Conservation (phyloP, 73 alveolate species). For the Stentor roeselii region DNA sequence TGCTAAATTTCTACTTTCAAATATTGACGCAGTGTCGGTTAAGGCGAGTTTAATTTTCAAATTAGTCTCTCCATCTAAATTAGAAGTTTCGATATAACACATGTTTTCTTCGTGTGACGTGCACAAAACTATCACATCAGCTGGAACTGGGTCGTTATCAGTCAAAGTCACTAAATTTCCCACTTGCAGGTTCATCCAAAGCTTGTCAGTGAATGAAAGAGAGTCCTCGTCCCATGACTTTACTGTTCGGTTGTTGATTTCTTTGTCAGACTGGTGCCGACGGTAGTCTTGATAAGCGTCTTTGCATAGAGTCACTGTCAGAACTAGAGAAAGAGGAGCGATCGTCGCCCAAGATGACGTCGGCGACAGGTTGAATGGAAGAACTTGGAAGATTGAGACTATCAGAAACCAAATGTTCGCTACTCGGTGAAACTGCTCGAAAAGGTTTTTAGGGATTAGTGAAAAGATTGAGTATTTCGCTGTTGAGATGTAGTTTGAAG, state of each 20-base stretch:
- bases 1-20: neutral
- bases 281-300: conserved; percentile 24
- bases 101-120: conserved; percentile 65
- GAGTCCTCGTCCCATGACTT: neutral
- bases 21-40: conserved; percentile 31
- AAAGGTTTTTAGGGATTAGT: conserved; percentile 57
- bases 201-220: neutral
- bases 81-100: conserved; percentile 93
- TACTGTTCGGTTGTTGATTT: conserved; percentile 17
- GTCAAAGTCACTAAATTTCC: conserved; percentile 23
- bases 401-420: conserved; percentile 80
- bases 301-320: conserved; percentile 17
- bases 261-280: conserved; percentile 9
- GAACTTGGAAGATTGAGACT: conserved; percentile 69
- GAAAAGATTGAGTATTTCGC: neutral
- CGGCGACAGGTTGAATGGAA: conserved; percentile 38
- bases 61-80: conserved; percentile 98
- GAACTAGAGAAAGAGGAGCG: conserved; percentile 29
- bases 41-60: conserved; percentile 80
- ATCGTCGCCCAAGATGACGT: conserved; percentile 30
- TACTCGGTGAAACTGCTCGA: conserved; percentile 73
- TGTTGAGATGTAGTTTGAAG: conserved; percentile 16
- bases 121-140: conserved; percentile 74
- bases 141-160: conserved; percentile 78
- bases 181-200: conserved; percentile 22